These are phyloP conservation scores for Serpula lacrymans DNA, from an alignment of 768 basidiomycete genomes.

Conservation along the genomic window DNA sequence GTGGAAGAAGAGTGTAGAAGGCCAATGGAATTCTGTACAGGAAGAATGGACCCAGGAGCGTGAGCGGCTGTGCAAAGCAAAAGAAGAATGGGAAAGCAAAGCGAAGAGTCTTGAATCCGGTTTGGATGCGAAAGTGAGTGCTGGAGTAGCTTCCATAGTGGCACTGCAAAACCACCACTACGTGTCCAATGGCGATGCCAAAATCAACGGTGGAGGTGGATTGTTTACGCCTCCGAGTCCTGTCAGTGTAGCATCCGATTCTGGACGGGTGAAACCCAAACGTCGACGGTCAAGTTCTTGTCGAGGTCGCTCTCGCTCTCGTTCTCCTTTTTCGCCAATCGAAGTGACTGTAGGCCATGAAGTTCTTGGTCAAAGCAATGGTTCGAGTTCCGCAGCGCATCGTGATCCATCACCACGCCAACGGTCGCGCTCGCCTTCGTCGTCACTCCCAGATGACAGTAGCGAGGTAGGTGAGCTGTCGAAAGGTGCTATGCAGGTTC, in stretches of 20 bases:
- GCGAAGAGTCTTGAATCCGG: slow-evolving; percentile 51
- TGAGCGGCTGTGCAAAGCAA: slow-evolving; percentile 65
- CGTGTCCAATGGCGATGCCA: slow-evolving; percentile 28
- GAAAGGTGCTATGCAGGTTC: slow-evolving; percentile 14
- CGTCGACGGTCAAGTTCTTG: slow-evolving; percentile 43
- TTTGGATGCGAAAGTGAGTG: slow-evolving; percentile 42
- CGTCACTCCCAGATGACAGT: slow-evolving; percentile 23
- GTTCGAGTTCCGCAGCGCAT: slow-evolving; percentile 16
- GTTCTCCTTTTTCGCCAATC: slow-evolving; percentile 30
- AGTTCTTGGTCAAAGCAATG: slow-evolving; percentile 14
- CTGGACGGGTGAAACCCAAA: slow-evolving; percentile 36
- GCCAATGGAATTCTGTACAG: slow-evolving; percentile 71
- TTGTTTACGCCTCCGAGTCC: slow-evolving; percentile 78
- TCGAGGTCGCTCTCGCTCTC: slow-evolving; percentile 34
- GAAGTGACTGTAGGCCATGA: slow-evolving; percentile 28
- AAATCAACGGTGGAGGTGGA: slow-evolving; percentile 38
- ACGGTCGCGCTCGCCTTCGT: slow-evolving; percentile 27
- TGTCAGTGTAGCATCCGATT: slow-evolving; percentile 65
- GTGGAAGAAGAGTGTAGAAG: slow-evolving; percentile 80
- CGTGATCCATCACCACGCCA: slow-evolving; percentile 19
- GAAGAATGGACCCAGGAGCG: slow-evolving; percentile 84
- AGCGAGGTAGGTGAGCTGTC: slow-evolving; percentile 24
- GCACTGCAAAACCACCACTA: slow-evolving; percentile 34
- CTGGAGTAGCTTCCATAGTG: slow-evolving; percentile 25
- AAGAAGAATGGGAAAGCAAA: slow-evolving; percentile 78